Conservation (phyloP, 345 rosid species). For the Pistacia atlantica region DNA sequence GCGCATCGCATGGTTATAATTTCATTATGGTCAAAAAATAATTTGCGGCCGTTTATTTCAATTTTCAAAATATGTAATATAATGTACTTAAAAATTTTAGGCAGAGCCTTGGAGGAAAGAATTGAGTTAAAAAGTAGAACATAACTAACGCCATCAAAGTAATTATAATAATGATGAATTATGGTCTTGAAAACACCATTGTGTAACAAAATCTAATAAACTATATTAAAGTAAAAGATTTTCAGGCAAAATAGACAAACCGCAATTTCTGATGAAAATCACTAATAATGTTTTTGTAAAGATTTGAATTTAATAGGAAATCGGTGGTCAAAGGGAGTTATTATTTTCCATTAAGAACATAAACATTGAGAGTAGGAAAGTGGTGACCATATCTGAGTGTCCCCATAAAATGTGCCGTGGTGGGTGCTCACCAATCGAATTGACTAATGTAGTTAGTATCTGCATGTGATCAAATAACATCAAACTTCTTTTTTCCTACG, state of each 20-base stretch:
- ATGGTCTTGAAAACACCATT: no score
- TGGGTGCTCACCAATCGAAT: constrained; percentile 1
- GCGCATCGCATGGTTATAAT: background rate
- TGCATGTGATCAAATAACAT: background rate
- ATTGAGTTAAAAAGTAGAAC: no score
- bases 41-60: no score
- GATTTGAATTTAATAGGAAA: background rate
- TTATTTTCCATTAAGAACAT: background rate
- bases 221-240: no score
- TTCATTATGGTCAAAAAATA: background rate
- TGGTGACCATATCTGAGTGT: background rate
- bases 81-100: no score
- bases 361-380: background rate
- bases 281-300: background rate
- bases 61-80: no score
- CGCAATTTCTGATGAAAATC: background rate
- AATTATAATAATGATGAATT: no score
- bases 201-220: no score
- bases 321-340: constrained; percentile 7
- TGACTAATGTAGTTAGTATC: background rate
- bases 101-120: no score
- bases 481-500: no score
- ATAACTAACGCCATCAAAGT: no score
- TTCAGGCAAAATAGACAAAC: background rate
- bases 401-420: constrained; percentile 10